Conservation (phyloP, 495 filamentous ascomycete genomes). For the Annulohypoxylon maeteangense region DNA sequence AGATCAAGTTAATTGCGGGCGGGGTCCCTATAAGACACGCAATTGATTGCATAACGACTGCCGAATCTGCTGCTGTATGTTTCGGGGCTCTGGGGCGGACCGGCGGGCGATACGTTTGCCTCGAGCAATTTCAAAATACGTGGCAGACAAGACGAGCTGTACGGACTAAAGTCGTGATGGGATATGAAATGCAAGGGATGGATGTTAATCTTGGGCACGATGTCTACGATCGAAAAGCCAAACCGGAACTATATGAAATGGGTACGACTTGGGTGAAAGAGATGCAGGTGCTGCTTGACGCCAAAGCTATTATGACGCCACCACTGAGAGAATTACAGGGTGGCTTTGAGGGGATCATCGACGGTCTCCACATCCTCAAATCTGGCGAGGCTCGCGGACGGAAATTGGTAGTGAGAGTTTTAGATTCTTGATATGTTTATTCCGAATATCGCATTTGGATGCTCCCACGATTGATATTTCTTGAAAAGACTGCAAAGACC, state of each 20-base stretch:
- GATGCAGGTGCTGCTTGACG: neutral
- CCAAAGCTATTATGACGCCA: neutral
- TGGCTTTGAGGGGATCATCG: neutral
- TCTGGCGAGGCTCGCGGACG: neutral
- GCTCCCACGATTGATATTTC: neutral
- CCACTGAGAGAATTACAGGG: neutral
- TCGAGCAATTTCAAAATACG: neutral
- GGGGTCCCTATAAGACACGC: neutral
- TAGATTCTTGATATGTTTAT: neutral
- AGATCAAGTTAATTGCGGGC: neutral
- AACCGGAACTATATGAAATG: neutral
- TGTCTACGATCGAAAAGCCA: neutral
- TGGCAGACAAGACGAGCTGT: neutral
- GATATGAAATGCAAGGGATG: neutral
- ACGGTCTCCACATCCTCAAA: neutral
- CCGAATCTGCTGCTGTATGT: neutral
- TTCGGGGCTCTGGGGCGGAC: neutral
- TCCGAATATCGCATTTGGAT: neutral
- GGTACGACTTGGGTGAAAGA: neutral
- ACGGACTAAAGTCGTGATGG: neutral
- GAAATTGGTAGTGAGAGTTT: neutral
- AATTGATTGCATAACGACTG: neutral
- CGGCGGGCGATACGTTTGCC: neutral
- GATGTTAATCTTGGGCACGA: neutral
- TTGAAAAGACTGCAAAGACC: neutral